Evolutionary conservation across 2,329 filamentous ascomycete species (phyloP).

Genomic region (Ceratocystis alfenasii): DNA sequence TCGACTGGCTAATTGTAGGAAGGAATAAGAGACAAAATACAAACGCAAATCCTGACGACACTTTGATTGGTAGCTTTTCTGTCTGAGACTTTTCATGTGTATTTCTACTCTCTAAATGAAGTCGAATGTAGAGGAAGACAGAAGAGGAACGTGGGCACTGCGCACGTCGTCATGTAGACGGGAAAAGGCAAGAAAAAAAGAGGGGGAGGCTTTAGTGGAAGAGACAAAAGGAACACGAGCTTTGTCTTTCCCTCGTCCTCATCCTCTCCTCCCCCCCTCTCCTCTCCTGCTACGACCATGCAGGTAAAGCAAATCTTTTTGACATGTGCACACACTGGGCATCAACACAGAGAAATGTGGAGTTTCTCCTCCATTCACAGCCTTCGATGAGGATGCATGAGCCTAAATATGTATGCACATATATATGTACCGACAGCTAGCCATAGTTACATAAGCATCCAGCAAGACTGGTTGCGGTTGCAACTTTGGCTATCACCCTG

Average conservation of each 20-base stretch:
- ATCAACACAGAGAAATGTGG: constrained; percentile 10
- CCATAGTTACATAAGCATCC: not conserved
- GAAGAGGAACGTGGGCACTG: not conserved
- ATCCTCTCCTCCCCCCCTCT: not conserved
- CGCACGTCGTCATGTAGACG: no score
- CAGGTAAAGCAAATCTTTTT: constrained; percentile 5
- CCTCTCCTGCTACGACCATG: not conserved
- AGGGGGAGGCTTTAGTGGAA: not conserved
- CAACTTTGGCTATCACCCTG: not conserved
- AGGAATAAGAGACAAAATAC: not conserved
- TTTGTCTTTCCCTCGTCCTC: not conserved
- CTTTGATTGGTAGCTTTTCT: not conserved
- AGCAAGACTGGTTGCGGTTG: no score
- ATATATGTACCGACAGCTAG: no score
- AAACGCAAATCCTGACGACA: not conserved
- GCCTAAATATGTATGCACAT: no score
- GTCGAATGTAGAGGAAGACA: not conserved
- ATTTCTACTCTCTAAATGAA: no score
- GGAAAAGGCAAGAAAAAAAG: not conserved
- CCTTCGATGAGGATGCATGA: no score
- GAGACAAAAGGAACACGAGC: not conserved
- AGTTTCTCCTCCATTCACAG: constrained; percentile 1
- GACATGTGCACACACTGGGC: constrained; percentile 9
- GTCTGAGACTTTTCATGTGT: no score
- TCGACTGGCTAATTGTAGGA: not conserved